Evolutionary conservation across 2,329 filamentous ascomycete species (phyloP), one percentile per base, ranked within the genome.

Genomic region (Paramyrothecium sp.): DNA sequence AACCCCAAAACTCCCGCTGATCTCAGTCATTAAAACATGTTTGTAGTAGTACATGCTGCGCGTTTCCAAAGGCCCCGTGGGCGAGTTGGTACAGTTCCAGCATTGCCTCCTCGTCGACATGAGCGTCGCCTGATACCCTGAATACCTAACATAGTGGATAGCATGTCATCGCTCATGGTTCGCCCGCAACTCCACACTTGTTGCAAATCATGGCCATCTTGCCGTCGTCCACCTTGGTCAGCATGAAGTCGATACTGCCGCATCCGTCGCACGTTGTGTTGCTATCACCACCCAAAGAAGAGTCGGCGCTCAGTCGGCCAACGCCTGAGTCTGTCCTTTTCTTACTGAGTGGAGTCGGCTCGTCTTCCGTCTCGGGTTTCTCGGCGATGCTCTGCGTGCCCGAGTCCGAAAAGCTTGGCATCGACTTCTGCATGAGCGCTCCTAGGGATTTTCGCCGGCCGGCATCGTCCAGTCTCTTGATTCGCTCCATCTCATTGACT

Each of bases 251-350:
- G 38, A 30, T 48, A 13, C 57, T 51, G n/a, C 59, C 57, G 30
- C 56, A 58, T 53, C 41, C 58, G 7, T 57, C 55, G 41, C 56
- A 58, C 41, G 49, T 30, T 19, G 50, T 53, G 38, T 44, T 44
- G 38, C 38, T 44, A n/a, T 58, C 47, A 57, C 55, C 58, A 58
- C 53, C 66, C 65, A 30, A n/a, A 13, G 58, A 61, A 10, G 67
- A 68, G 13, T 69, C 68, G 7, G 61, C 61, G 53, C 69, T 72
- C 54, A 71, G 64, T 30, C 67, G 67, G 1, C 67, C 72, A 20
- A 73, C 62, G 1, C 71, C 71, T 26, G 71, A 73, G 55, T 74
- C 72, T 16, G 69, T 67, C 21, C 69, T 63, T 58, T 69, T 69
- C 61, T 71, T 72, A 30, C 47, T 60, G 12, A 30, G 12, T 3